Base-by-base conservation (phyloP, 1,284 basidiomycete species). In the Xerocomus tenax region DNA sequence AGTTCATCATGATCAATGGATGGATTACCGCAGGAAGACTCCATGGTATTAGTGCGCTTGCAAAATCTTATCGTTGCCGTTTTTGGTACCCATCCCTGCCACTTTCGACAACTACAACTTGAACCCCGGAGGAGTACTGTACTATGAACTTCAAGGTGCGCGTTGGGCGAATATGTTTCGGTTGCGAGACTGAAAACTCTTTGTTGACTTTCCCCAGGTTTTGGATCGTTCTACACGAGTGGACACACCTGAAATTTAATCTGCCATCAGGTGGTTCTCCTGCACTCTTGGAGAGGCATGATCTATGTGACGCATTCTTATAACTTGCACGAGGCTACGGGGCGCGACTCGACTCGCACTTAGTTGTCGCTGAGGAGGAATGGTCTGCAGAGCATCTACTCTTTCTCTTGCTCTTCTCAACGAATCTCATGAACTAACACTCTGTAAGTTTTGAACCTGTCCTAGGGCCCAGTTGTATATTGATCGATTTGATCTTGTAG, bases 11-110 rank as follows among this genome's bases (percentile, higher is more conserved):
- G 63, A 40, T 82, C 80, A 8, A 65, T 61, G 34, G 69, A 64
- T n/a, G 81, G 79, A 57, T 82, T 81, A 50, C 77, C 83, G 60
- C 83, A 85, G 45, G 77, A 74, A 30, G 61, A 56, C 65, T n/a
- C n/a, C n/a, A 68, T 69, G 48, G 29, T 42, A 29, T 4, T 32
- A 8, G 42, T 48, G 42, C 21, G 8, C 26, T 12, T 29, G 7
- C n/a, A 25, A 53, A 35, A 55, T 47, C 52, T 42, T 55, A 45
- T 57, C 42, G 16, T 34, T 48, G 36, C 56, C 38, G 9, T 34
- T 52, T 57, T 51, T 25, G 40, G 56, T 28, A 8, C 12, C 28
- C n/a, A n/a, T n/a, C n/a, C n/a, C 0, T 28, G 21, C 21, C 21
- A 21, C 21, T 21, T 21, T 21, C 21, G 5, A 21, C 21, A 3